These are phyloP conservation scores for Fusarium fujikuroi DNA, from an alignment of 2,329 filamentous ascomycete genomes.

Conservation along the genomic window DNA sequence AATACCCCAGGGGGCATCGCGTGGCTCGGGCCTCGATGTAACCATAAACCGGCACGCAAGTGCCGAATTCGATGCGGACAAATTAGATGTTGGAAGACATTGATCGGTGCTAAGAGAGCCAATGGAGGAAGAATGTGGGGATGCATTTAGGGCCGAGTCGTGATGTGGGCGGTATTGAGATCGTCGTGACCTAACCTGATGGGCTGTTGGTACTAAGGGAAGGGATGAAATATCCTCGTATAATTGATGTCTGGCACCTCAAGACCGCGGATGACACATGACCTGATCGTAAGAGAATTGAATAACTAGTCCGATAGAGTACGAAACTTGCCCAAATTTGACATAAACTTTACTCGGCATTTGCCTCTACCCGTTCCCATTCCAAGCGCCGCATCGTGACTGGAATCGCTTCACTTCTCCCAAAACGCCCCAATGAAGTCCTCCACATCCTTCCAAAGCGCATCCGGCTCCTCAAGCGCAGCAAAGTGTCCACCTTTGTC, in stretches of 20 bases:
- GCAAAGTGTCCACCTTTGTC: slow-evolving; percentile 30
- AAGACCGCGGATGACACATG: neutral
- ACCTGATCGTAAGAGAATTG: neutral
- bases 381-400: neutral
- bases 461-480: slow-evolving; percentile 27
- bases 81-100: neutral
- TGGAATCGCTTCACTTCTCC: neutral
- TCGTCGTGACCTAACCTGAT: neutral
- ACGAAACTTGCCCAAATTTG: neutral
- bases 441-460: slow-evolving; percentile 24
- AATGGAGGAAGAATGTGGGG: neutral
- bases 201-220: neutral
- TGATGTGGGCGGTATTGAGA: neutral
- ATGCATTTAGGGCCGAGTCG: neutral
- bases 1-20: neutral
- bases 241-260: neutral
- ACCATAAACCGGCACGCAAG: slow-evolving; percentile 8
- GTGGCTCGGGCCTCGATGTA: neutral
- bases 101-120: neutral
- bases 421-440: slow-evolving; percentile 24
- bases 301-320: no score
- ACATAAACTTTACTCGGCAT: neutral
- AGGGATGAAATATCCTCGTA: neutral
- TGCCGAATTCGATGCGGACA: slow-evolving; percentile 24
- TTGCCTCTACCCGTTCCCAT: neutral